Percentiles rank a stretch among this genome's conserved stretches.
Evolutionary conservation across 208 protist genomes (phyloP).

Genomic region (Phytomonas francai): DNA sequence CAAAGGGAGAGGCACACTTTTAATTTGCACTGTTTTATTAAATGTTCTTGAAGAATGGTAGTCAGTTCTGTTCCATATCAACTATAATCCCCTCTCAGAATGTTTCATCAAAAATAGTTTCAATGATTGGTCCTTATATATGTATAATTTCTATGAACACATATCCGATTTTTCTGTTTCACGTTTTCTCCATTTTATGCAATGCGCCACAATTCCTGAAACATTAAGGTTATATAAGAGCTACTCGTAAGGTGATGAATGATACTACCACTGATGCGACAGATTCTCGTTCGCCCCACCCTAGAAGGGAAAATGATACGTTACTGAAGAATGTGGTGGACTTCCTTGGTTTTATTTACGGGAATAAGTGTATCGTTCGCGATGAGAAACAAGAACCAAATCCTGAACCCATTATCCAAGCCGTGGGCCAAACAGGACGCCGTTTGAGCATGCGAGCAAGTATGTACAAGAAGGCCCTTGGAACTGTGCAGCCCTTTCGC

Average conservation of each 20-base stretch:
- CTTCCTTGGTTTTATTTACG: slow-evolving; percentile 34
- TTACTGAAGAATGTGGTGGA: neutral
- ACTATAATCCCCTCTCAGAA: neutral
- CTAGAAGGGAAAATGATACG: neutral
- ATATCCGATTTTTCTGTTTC: neutral
- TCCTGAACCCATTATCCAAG: neutral
- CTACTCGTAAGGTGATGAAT: neutral
- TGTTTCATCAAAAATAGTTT: neutral
- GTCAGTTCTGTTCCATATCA: neutral
- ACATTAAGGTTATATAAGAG: neutral
- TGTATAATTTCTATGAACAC: neutral
- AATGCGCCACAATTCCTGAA: neutral
- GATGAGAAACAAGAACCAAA: neutral
- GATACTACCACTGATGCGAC: neutral
- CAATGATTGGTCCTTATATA: neutral
- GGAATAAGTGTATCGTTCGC: neutral
- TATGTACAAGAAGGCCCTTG: neutral
- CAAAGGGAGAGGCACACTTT: neutral
- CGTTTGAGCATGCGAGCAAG: neutral
- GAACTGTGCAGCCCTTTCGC: neutral
- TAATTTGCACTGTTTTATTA: neutral
- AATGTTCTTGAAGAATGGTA: neutral
- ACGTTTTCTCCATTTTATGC: neutral
- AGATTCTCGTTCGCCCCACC: neutral
- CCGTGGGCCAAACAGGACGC: neutral